A percentile compares a stretch with the other conserved stretches of the same genome.
phyloP scores from a whole-genome alignment of 805 yeast species.

The Alloascoidea africana region DNA sequence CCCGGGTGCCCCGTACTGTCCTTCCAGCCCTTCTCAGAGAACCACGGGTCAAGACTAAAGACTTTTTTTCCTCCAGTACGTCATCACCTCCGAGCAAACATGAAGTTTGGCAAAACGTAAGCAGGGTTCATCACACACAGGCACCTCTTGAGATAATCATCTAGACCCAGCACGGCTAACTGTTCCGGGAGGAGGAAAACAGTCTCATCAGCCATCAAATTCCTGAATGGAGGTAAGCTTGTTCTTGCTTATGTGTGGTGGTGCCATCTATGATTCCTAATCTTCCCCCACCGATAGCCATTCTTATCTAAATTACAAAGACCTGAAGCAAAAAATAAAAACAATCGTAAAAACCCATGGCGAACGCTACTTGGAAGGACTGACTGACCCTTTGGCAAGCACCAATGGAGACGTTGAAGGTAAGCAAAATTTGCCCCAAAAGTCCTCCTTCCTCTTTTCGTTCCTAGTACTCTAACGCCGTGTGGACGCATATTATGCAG shows the following conservation, averaged over 20 bases:
- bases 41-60: too few species aligned
- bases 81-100: too few species aligned
- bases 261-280: neutral
- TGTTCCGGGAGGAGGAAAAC: too few species aligned
- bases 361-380: conserved; percentile 4
- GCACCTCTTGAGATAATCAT: conserved; percentile 6
- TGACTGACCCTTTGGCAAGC: conserved; percentile 4
- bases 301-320: conserved; percentile 74
- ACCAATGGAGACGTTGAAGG: conserved; percentile 3
- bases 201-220: conserved; percentile 67
- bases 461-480: conserved; percentile 5
- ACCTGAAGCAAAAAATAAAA: conserved; percentile 67
- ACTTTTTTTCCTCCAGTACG: too few species aligned
- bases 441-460: conserved; percentile 13
- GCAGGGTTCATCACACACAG: conserved; percentile 6
- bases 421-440: conserved; percentile 20
- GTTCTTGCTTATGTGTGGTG: neutral
- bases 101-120: conserved; percentile 72
- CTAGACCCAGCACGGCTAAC: too few species aligned
- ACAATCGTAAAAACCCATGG: conserved; percentile 26
- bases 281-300: conserved; percentile 17
- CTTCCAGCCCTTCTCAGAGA: too few species aligned
- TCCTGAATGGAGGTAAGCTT: conserved; percentile 68
- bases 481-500: conserved; percentile 30
- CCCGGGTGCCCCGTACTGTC: too few species aligned